Base-by-base conservation (phyloP, 768 basidiomycete species). In the Neoboletus magnificus region DNA sequence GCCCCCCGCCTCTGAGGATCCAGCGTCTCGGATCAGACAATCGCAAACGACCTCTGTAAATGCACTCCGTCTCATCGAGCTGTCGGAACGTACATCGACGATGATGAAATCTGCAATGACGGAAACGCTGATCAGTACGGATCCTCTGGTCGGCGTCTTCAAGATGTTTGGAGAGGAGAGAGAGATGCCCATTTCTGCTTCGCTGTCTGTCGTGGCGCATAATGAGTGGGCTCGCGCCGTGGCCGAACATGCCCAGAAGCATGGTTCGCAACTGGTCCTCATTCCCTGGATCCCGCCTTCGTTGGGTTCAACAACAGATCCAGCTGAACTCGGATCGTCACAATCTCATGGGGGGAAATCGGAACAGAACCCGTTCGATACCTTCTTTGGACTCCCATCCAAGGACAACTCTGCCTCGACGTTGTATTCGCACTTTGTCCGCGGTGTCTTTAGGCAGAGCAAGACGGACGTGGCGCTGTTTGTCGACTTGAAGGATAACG, bases 21-120 rank as follows among this genome's bases (percentile, higher is more conserved):
- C 41, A 9, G 22, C 25, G 23, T 47, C 61, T 39, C 36, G 11
- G 10, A 15, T 6, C 1, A 27, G 3, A 18, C 48, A 41, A 7
- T 30, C 52, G 2, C 43, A 45, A 16, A 57, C 16, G 52, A 49
- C 62, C 5, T 50, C 46, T 11, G 77, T 96, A 33, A 83, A 92
- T 59, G 89, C 89, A 0, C 79, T 98, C 2, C 92, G 95, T 20
- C 79, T 98, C 9, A 83, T 98, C 39, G 94, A 98, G 67, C 76
- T 98, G 43, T 90, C 91, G 1, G 87, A 87, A 36, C 88, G 97
- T 55, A 91, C 91, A 2, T 93, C 91, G 3, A 88, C 89, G 1
- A 83, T 96, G 35, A 82, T 98, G 70, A 87, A 84, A 65, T 90
- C 89, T 1, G 83, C 89, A 49, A 85, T 85, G 57, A 82, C 86